Evolutionary conservation across 345 rosid genomes (phyloP), one percentile per base, ranked within the genome.

Genomic region (Hibiscus tridactylites): DNA sequence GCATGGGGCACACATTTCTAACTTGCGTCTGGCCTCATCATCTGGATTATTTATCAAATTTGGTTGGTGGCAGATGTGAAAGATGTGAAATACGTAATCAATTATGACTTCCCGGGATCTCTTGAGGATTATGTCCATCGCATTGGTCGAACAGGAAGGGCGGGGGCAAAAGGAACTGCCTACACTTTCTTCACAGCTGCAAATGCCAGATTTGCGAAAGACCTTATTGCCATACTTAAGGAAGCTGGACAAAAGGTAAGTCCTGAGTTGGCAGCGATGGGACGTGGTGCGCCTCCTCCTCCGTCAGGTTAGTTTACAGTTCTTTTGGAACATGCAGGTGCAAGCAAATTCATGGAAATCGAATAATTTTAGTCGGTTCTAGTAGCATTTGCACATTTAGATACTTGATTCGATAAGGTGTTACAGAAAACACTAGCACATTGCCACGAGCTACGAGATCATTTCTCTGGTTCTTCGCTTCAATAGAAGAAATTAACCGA

Each of bases 111-210:
- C 77, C 99, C 99, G 65, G 98, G 98, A 71, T 92, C 99, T 54
- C 91, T 92, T 5, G 99, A 96, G 77, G 99, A 96, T 84, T 96
- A 96, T 66, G 99, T 96, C 61, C 99, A 96, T 70, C 91, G 98
- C 31, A 96, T 96, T 73, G 99, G 99, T 70, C 80, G 99, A 75
- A 92, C 99, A 0, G 99, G 99, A 74, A 96, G 99, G 69, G 99
- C 99, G 0, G 99, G 99, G 31, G 99, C 99, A 1, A 96, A 92
- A 82, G 99, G 99, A 78, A 96, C 99, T 58, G 99, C 98, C 4
- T 96, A 96, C 81, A 84, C 91, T 42, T 96, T 92, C 88, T 96
- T 96, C 88, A 92, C 98, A 15, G 97, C 91, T 58, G 89, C 93
- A 31, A 96, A 96, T 81, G 99, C 98, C 37, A 89, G 99, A 73